Evolutionary conservation across 768 basidiomycete genomes (phyloP), one percentile per base, ranked within the genome.

Genomic region (Boletellus ananiceps): DNA sequence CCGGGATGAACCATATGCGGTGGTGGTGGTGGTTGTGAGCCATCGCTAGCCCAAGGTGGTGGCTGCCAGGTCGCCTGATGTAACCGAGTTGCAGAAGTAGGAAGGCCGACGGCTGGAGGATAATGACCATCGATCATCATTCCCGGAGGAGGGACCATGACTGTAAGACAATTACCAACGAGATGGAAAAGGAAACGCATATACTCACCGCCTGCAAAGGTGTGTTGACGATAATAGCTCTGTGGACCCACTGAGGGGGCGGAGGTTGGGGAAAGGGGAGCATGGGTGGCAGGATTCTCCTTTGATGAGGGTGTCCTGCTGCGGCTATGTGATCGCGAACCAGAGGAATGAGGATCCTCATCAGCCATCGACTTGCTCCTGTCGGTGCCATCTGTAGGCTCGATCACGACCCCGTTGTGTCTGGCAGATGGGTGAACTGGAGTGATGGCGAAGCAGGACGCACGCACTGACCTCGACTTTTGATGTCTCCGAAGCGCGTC

Each of bases 401-500:
- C 83, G 48, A 84, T 76, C 47, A 85, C 71, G 11, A 84, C 72
- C 12, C 83, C 85, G 55, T 85, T 84, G 54, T 86, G 86, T 59
- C 85, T 52, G 52, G 44, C 4, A 8, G 33, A 54, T 8, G 45
- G 45, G 33, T 51, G 46, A 36, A 23, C 27, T 11, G 42, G 53
- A 18, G 35, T 40, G 27, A 27, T 13, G 44, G 29, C 38, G 42
- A 51, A 43, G 39, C 37, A 33, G 47, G 51, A 39, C 33, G 7
- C 41, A 46, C 36, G 54, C 37, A 59, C 74, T 54, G 54, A 84
- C 86, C 86, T 79, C 54, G 87, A 87, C 59, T 86, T 86, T 68
- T 88, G 84, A 63, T 89, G 87, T 59, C 87, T 74, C 38, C 83
- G 74, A n/a, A 87, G 73, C 16, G 87, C 87, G 67, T 89, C 87